Evolutionary conservation across 306 rosid genomes (phyloP), one percentile per base, ranked within the genome.

Genomic region (Sindora glabra): DNA sequence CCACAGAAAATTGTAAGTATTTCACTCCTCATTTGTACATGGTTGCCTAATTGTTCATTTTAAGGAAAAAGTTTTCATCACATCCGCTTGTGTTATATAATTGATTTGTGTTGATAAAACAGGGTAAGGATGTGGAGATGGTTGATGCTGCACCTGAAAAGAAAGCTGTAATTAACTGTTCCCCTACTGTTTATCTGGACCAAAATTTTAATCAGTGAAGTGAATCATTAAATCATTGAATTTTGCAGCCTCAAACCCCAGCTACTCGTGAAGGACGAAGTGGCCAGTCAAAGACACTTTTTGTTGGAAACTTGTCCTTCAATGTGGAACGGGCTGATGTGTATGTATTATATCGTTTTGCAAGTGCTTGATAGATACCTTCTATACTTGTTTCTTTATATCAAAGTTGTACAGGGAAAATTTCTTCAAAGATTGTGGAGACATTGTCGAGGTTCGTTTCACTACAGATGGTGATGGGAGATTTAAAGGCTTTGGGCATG

Each of bases 401-500:
- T 47, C 22, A 6, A 18, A 16, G 22, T 41, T 73, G 15, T 55
- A 0, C 75, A 94, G 99, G 42, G 90, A 71, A 25, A 48, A 64
- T 26, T 94, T 94, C 79, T 94, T 94, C 42, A 64, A 89, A 64
- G 83, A 69, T 49, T 69, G 59, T 51, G 99, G 90, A 3, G 84
- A 79, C 42, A 69, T 89, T 40, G 83, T 77, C 33, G 97, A 82
- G 25, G 84, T 94, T 1, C 95, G 99, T 46, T 54, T 94, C 0
- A 25, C 95, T 2, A 3, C 34, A 0, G 81, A 80, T 59, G 52
- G 34, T 0, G 81, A 62, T 2, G 96, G 95, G 10, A 57, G 39
- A 29, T 81, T 84, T 32, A 92, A 44, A 81, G 99, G 97, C 3
- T 92, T 48, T 78, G 99, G 90, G 0, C 97, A 92, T 62, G 84